Percentiles rank a stretch among this genome's conserved stretches.
Conservation (phyloP, 2,329 filamentous ascomycete species). For the Alternaria arbusti region DNA sequence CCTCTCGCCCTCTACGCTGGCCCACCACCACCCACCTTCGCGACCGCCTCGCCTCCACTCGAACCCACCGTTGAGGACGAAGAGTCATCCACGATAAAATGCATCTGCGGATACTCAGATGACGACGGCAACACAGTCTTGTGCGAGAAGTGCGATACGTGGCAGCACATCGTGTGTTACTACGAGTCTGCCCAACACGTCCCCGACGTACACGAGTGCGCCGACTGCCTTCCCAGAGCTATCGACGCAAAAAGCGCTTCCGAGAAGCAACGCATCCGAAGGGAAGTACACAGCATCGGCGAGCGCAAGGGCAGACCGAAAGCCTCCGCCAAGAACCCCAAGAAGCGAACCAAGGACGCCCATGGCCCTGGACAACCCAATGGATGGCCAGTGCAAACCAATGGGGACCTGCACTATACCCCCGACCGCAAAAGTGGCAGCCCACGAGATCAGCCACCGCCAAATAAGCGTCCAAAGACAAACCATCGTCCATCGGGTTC, state of each 20-base stretch:
- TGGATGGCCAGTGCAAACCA: constrained; percentile 64
- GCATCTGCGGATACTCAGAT: constrained; percentile 90
- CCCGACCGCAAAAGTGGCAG: constrained; percentile 57
- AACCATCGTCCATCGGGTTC: constrained; percentile 81
- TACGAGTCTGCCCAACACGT: constrained; percentile 77
- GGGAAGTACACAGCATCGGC: constrained; percentile 63
- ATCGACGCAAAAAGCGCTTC: constrained; percentile 77
- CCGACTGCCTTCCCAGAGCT: constrained; percentile 80
- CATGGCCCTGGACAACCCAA: constrained; percentile 67
- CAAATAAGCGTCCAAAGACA: constrained; percentile 81
- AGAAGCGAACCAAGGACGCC: constrained; percentile 81
- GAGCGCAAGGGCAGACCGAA: constrained; percentile 75
- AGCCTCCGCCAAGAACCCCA: constrained; percentile 78
- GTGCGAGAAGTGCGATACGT: constrained; percentile 94
- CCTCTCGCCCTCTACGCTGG: constrained; percentile 40
- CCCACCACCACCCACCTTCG: constrained; percentile 40
- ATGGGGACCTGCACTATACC: constrained; percentile 61
- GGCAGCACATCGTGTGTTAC: constrained; percentile 98
- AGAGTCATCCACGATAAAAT: constrained; percentile 94
- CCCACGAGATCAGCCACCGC: constrained; percentile 63
- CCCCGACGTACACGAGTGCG: constrained; percentile 82
- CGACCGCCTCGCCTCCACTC: constrained; percentile 45
- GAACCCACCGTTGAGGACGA: constrained; percentile 64
- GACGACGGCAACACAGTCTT: constrained; percentile 98
- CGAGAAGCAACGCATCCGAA: constrained; percentile 70